phyloP scores from a whole-genome alignment of 108 stramenopile genomes.

The Hondaea fermentalgiana region DNA sequence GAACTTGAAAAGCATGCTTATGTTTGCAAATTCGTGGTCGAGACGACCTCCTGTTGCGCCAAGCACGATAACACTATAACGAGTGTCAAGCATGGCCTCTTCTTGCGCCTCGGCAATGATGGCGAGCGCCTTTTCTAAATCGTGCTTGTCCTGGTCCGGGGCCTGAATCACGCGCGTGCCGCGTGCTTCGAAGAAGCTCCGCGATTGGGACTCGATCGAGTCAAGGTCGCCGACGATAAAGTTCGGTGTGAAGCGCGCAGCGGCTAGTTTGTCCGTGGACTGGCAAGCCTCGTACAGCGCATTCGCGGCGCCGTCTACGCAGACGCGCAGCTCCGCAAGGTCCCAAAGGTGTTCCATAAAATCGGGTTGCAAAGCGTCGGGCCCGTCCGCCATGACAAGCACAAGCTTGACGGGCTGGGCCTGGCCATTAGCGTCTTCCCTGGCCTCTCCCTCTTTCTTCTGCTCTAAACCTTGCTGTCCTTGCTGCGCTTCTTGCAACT shows the following conservation, averaged over 20 bases:
- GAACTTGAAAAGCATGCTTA: background rate
- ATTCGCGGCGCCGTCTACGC: conserved; percentile 8
- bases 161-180: background rate
- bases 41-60: background rate
- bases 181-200: background rate
- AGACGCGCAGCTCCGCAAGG: background rate
- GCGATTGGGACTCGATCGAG: background rate
- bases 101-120: background rate
- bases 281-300: background rate
- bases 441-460: no score
- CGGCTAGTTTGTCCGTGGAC: background rate
- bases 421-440: no score
- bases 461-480: no score
- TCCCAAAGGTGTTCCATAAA: background rate
- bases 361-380: background rate
- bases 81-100: background rate
- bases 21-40: background rate
- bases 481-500: no score
- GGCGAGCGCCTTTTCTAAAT: background rate
- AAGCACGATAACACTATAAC: background rate
- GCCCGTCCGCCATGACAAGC: background rate
- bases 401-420: background rate
- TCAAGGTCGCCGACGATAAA: background rate
- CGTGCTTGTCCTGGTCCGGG: background rate
- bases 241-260: background rate